These are phyloP conservation scores for Phytophthora chlamydospora DNA, from an alignment of 352 stramenopile species.

Conservation along the genomic window DNA sequence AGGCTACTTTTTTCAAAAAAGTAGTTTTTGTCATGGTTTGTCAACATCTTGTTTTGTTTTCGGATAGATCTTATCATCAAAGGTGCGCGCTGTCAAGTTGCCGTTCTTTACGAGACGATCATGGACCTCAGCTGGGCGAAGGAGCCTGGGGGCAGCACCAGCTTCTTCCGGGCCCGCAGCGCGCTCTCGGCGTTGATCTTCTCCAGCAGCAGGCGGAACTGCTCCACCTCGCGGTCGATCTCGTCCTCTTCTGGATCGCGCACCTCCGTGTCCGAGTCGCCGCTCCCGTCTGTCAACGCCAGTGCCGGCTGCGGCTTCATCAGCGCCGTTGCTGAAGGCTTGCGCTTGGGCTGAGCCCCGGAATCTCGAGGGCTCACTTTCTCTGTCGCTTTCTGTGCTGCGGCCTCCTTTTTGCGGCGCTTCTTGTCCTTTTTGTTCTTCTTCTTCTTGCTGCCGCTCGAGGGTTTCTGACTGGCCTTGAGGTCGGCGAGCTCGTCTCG, in stretches of 20 bases:
- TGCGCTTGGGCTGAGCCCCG: conserved; percentile 14
- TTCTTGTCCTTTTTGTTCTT: conserved; percentile 85
- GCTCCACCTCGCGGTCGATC: conserved; percentile 79
- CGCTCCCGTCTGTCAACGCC: conserved; percentile 25
- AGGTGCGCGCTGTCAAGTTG: too few species aligned
- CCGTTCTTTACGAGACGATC: conserved; percentile 34
- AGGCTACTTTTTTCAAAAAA: too few species aligned
- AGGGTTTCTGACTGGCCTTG: conserved; percentile 63
- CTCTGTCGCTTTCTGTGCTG: conserved; percentile 37
- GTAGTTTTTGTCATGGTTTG: too few species aligned
- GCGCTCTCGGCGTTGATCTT: conserved; percentile 69
- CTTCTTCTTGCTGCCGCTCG: conserved; percentile 57
- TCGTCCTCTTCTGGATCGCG: conserved; percentile 52
- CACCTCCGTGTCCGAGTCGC: conserved; percentile 35
- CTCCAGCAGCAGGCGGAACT: conserved; percentile 72
- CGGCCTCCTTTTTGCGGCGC: conserved; percentile 68
- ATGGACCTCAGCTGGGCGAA: conserved; percentile 49
- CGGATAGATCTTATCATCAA: too few species aligned
- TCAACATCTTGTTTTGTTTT: too few species aligned
- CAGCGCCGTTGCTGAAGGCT: conserved; percentile 1
- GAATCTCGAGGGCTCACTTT: conserved; percentile 21
- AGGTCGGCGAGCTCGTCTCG: conserved; percentile 77
- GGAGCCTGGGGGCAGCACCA: conserved; percentile 71
- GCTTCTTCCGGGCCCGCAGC: conserved; percentile 63
- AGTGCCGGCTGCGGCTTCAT: conserved; percentile 16